Evolutionary conservation across 139 green algal species (phyloP).

Genomic region (Zygnema circumcarinatum): DNA sequence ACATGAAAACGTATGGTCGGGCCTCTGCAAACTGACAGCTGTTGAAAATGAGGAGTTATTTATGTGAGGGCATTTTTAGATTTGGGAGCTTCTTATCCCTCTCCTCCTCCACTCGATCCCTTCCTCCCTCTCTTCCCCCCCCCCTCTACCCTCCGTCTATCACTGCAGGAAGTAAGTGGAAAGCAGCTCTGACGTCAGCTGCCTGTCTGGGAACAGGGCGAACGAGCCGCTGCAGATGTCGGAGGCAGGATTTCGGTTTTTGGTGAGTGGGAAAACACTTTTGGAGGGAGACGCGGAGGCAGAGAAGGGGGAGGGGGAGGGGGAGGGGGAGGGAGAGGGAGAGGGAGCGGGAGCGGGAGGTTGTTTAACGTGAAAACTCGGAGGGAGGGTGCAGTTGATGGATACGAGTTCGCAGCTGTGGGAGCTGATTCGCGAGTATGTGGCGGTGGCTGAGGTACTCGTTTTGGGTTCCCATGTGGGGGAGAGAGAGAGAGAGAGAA

Average conservation of each 20-base stretch:
- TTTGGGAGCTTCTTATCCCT: too few relatives aligned
- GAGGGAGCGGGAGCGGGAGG: background rate
- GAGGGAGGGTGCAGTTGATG: background rate
- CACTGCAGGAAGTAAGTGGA: constrained; percentile 12
- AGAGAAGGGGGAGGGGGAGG: constrained; percentile 14
- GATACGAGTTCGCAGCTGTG: constrained; percentile 9
- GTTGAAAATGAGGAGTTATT: too few relatives aligned
- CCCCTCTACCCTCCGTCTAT: background rate
- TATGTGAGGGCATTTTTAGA: too few relatives aligned
- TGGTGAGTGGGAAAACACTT: constrained; percentile 37
- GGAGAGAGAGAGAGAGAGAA: background rate
- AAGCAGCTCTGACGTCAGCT: background rate
- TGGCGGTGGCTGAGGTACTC: background rate
- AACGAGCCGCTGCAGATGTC: too few relatives aligned
- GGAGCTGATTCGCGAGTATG: background rate
- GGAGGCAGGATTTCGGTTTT: constrained; percentile 33
- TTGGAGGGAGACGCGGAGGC: background rate
- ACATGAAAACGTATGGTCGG: too few relatives aligned
- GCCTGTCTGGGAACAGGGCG: constrained; percentile 31
- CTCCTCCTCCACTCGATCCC: too few relatives aligned
- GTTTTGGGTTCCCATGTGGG: background rate
- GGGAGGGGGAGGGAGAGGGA: background rate
- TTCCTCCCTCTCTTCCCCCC: background rate
- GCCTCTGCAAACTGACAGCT: too few relatives aligned
- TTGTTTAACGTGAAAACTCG: background rate